Evolutionary conservation across 2,329 filamentous ascomycete species (phyloP), one percentile per base, ranked within the genome.

Genomic region (Beauveria australis): DNA sequence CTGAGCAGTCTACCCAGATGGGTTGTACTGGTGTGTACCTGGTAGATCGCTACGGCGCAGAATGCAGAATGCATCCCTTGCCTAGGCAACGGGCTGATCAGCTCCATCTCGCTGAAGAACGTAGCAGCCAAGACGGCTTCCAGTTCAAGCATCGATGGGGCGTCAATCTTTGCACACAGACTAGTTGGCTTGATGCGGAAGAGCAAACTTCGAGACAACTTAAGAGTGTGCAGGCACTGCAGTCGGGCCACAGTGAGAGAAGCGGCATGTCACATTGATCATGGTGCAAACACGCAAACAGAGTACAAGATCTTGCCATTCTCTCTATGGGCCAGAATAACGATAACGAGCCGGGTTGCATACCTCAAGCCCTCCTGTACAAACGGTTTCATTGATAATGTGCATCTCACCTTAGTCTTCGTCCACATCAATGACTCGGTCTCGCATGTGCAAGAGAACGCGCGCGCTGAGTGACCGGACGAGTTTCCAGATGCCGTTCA

Each of bases 111-210:
- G 44, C 54, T 46, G 37, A 59, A 24, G 40, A 49, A 54, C 51
- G 30, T 16, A 19, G 64, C 60, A 67, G 64, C 74, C 82, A 85
- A 83, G 79, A 85, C 82, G 82, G 74, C 67, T 66, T 68, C 66
- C 63, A 68, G 70, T 73, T 75, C 74, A 71, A 74, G 75, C 73
- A 67, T 67, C 70, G 70, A 67, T 67, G 72, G 74, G 74, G 76
- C 73, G 69, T 83, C 76, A 62, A 82, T 96, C 81, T 96, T 81
- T 90, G 92, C 92, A 95, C 89, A 87, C 85, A 89, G 92, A 96
- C 92, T 94, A 87, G 92, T 94, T 87, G 88, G 86, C 90, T 92
- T 85, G 84, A 86, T 87, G 93, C 83, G 83, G 89, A 82, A 78
- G 78, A 83, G 81, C 72, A 79, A 80, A 73, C 76, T 78, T 85